Base-by-base conservation (phyloP, 2,329 filamentous ascomycete species). In the Acrodontium crateriforme region DNA sequence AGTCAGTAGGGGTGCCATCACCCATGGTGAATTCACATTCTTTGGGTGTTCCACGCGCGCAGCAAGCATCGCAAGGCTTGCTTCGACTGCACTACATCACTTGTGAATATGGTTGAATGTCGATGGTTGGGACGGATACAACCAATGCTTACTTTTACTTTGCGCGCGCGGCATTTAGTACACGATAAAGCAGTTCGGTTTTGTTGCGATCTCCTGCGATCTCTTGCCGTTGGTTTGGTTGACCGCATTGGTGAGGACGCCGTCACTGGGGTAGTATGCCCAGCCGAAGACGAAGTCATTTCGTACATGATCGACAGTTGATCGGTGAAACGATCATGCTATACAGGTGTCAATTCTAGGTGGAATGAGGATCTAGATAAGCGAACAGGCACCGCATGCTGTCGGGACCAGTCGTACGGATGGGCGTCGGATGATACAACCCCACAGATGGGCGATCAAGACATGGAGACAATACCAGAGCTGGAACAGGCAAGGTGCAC, bases 1-100 rank as follows among this genome's bases (percentile, higher is more conserved):
- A 62, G 27, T 62, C 56, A n/a, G n/a, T n/a, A n/a, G n/a, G n/a
- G 19, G 54, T 55, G 15, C 57, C 58, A 34, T 63, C 60, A 5
- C 55, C 54, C 6, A 60, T 45, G 16, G 53, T 40, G 34, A 63
- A 64, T 24, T 60, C 52, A 35, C 60, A 64, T 29, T 62, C 56
- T 33, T 57, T 60, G 3, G 60, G 59, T 23, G 54, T 50, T 9
- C 60, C 60, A 30, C 60, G 52, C 25, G 59, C 59, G 39, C 60
- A 63, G 36, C 60, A 64, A 22, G 60, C 59, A 13, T 56, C 59
- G 42, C 60, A 64, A 24, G 60, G 60, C 38, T 61, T 61, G 21
- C 56, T 63, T 28, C 60, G 56, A 48, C 63, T 60, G 37, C 60
- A 64, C 58, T 62, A 31, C 20, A 7, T 24, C 24, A 16, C 22